Conservation (phyloP, 495 filamentous ascomycete genomes). For the Antarctomyces pellizariae region DNA sequence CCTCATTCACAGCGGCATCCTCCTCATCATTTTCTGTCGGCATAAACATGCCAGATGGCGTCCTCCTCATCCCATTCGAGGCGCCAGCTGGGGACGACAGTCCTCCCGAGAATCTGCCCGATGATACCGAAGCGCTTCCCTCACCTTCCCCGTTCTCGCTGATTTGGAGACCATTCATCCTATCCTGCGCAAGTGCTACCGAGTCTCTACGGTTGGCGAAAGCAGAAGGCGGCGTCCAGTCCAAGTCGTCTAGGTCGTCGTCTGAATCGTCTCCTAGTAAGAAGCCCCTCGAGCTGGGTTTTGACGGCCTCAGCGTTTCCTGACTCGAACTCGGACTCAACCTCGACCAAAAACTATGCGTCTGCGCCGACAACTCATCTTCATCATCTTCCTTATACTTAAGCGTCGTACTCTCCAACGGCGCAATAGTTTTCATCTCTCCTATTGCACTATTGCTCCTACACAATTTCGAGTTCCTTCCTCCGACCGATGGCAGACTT, state of each 20-base stretch:
- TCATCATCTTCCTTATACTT: slow-evolving; percentile 72
- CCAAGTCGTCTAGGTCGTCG: slow-evolving; percentile 30
- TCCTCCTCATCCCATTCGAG: slow-evolving; percentile 36
- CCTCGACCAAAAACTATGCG: slow-evolving; percentile 24
- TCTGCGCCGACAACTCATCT: slow-evolving; percentile 30
- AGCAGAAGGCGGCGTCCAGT: slow-evolving; percentile 17
- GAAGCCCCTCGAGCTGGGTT: slow-evolving; percentile 45
- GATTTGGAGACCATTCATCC: slow-evolving; percentile 9
- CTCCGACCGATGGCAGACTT: slow-evolving; percentile 12
- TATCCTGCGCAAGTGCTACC: slow-evolving; percentile 12
- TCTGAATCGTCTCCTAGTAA: slow-evolving; percentile 40
- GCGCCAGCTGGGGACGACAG: slow-evolving; percentile 16
- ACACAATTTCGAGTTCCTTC: slow-evolving; percentile 14
- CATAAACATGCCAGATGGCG: slow-evolving; percentile 68
- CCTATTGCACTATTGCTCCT: slow-evolving; percentile 25
- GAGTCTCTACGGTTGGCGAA: slow-evolving; percentile 17
- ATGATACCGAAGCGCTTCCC: slow-evolving; percentile 2
- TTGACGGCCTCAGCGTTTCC: slow-evolving; percentile 51
- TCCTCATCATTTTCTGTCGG: slow-evolving; percentile 53
- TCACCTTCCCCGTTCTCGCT: neutral
- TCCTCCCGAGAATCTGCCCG: slow-evolving; percentile 7
- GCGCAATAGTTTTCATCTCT: slow-evolving; percentile 83
- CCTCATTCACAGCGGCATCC: slow-evolving; percentile 25
- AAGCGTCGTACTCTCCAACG: slow-evolving; percentile 73
- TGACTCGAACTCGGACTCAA: slow-evolving; percentile 31